Percentiles rank a stretch among this genome's conserved stretches.
Evolutionary conservation across 164 flowering plant species (phyloP).

Genomic region (Kalanchoe fedtschenkoi): DNA sequence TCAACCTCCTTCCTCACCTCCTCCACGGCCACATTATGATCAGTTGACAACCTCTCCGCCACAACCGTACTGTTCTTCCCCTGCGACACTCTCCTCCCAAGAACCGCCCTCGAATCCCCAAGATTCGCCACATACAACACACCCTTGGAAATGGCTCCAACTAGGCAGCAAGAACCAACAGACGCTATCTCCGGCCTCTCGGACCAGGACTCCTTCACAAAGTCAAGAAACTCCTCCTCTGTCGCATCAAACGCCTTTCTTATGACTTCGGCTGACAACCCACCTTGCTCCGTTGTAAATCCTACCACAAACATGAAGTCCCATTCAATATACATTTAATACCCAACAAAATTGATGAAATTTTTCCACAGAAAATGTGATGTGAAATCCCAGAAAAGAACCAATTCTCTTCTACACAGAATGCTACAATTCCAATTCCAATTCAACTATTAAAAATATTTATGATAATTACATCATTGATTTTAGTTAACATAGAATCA

Average conservation of each 20-base stretch:
- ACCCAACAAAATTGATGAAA: too few species aligned
- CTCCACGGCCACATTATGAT: slow-evolving; percentile 41
- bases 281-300: slow-evolving; percentile 33
- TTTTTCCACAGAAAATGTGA: too few species aligned
- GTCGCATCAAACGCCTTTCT: slow-evolving; percentile 41
- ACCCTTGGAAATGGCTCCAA: slow-evolving; percentile 33
- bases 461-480: too few species aligned
- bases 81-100: slow-evolving; percentile 23
- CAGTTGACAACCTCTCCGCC: slow-evolving; percentile 39
- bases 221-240: slow-evolving; percentile 31
- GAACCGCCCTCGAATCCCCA: slow-evolving; percentile 48
- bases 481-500: too few species aligned
- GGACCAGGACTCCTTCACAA: slow-evolving; percentile 28
- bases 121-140: slow-evolving; percentile 36
- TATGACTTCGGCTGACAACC: slow-evolving; percentile 38
- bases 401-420: too few species aligned
- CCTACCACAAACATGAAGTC: slow-evolving; percentile 20
- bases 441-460: too few species aligned
- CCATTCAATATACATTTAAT: too few species aligned
- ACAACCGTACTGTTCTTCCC: slow-evolving; percentile 16
- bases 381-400: too few species aligned
- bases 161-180: slow-evolving; percentile 45
- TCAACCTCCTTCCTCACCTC: slow-evolving; percentile 46
- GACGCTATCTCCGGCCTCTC: slow-evolving; percentile 35
- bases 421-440: too few species aligned